A percentile compares a stretch with the other conserved stretches of the same genome.
Evolutionary conservation across 306 rosid genomes (phyloP).

Genomic region (Trifolium repens): DNA sequence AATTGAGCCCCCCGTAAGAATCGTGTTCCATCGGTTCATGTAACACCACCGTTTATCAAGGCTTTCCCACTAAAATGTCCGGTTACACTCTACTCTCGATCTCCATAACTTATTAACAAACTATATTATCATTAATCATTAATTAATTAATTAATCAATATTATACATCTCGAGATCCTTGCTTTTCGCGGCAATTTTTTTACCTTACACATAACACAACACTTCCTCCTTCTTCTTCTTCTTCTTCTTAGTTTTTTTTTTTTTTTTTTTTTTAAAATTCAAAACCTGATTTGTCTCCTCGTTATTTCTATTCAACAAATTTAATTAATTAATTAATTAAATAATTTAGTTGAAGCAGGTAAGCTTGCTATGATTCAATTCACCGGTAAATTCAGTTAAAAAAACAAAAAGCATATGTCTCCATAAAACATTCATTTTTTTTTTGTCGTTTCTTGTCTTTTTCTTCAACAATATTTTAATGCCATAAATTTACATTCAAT

Average conservation of each 20-base stretch:
- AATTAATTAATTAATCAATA: not conserved
- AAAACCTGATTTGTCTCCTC: not conserved
- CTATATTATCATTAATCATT: not conserved
- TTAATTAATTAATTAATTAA: not conserved
- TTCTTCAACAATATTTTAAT: not conserved
- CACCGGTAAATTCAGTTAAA: slow-evolving; percentile 45
- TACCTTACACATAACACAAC: slow-evolving; percentile 48
- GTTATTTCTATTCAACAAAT: slow-evolving; percentile 25
- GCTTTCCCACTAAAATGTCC: slow-evolving; percentile 66
- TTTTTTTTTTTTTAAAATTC: not conserved
- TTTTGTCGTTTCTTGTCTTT: slow-evolving; percentile 53
- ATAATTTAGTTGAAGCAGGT: slow-evolving; percentile 61
- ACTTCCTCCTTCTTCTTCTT: slow-evolving; percentile 42
- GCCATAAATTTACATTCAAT: not conserved
- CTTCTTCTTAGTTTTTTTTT: not conserved
- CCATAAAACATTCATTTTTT: slow-evolving; percentile 59
- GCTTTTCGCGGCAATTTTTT: slow-evolving; percentile 47
- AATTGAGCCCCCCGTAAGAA: slow-evolving; percentile 44
- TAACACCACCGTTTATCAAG: slow-evolving; percentile 47
- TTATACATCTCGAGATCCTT: slow-evolving; percentile 20
- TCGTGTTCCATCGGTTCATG: slow-evolving; percentile 26
- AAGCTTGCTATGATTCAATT: slow-evolving; percentile 40
- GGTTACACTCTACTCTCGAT: slow-evolving; percentile 34
- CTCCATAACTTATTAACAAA: not conserved
- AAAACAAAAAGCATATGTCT: slow-evolving; percentile 41